Evolutionary conservation across 495 filamentous ascomycete genomes (phyloP), one percentile per base, ranked within the genome.

Genomic region (Penicillium robsamsonii): DNA sequence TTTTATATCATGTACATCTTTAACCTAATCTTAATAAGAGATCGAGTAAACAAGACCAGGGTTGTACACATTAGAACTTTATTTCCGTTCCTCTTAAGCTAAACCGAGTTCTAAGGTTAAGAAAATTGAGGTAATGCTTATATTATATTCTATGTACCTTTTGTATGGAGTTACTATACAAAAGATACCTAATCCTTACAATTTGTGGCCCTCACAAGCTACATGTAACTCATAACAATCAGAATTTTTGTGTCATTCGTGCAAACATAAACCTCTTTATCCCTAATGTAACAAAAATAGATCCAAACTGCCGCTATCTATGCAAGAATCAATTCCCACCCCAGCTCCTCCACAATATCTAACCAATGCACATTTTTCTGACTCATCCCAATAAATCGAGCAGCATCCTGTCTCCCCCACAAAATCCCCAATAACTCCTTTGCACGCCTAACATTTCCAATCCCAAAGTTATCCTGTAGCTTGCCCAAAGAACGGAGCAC

Each of bases 271-370:
- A 15, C 13, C 5, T 37, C 5, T 7, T 22, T 22, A n/a, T 37
- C 13, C 2, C 33, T 15, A 2, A n/a, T n/a, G 9, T 15, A 37
- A 37, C 8, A n/a, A 37, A 37, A 15, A n/a, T n/a, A 37, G 0
- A 37, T n/a, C 15, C 33, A 37, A 37, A 33, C 11, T n/a, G 15
- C 35, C 35, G 7, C n/a, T 17, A 38, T 9, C 53, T 57, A 72
- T 50, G 72, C 75, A 47, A 78, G 64, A 25, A 70, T 73, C 50
- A 78, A 55, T 48, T 76, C 72, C 75, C 75, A 78, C 20, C 70
- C 61, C 29, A 78, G 49, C 44, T 71, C 64, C 27, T 76, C 71
- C 5, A 76, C 45, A 7, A 76, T 53, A 63, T 76, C 73, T 56
- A 74, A 49, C 75, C 75, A 78, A 58, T 78, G 74, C 30, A 53